A percentile compares a stretch with the other conserved stretches of the same genome.
Evolutionary conservation across 179 eudicot genomes (phyloP).

Genomic region (Heliamphora pulchella): DNA sequence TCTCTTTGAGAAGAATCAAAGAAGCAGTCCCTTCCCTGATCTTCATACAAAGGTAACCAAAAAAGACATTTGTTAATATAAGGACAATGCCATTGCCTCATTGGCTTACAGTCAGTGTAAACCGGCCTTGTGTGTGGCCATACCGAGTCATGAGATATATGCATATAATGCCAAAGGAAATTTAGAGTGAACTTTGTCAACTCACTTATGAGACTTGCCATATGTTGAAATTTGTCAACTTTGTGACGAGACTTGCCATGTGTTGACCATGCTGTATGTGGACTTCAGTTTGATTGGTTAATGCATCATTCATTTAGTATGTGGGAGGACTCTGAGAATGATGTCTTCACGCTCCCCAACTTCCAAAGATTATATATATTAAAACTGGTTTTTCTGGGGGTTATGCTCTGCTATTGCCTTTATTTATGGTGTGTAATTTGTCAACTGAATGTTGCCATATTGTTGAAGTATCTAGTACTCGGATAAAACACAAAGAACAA

Average conservation of each 20-base stretch:
- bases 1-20: neutral
- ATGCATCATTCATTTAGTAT: neutral
- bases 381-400: neutral
- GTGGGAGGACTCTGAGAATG: neutral
- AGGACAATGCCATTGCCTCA: neutral
- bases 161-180: neutral
- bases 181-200: neutral
- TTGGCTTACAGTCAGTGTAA: neutral
- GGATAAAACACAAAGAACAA: no score
- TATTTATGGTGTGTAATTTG: neutral
- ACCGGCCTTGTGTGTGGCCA: neutral
- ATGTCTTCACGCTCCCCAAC: neutral
- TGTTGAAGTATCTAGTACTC: neutral
- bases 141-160: neutral
- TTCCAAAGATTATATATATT: no score
- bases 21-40: conserved; percentile 1
- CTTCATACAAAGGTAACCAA: neutral
- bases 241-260: neutral
- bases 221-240: no score
- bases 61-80: neutral
- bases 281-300: neutral
- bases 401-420: neutral
- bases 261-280: neutral
- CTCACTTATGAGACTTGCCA: neutral
- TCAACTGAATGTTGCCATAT: neutral